Percentiles rank a stretch among this genome's conserved stretches.
These are phyloP conservation scores for Trebouxiophyceae sp. DNA, from an alignment of 163 green algal genomes.

Conservation along the genomic window DNA sequence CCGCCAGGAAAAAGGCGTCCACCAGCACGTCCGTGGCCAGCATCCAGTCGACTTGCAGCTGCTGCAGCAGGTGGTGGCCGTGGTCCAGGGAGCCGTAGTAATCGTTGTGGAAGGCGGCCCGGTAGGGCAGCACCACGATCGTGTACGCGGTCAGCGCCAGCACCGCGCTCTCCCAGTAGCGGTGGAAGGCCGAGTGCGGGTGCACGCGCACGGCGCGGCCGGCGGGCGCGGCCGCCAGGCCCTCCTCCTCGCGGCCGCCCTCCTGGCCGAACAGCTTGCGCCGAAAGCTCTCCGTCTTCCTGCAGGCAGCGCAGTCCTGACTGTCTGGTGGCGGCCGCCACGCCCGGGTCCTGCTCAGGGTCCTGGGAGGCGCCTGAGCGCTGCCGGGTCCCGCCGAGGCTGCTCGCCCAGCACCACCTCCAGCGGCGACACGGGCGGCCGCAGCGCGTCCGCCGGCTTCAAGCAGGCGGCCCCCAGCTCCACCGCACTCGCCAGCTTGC, in stretches of 20 bases:
- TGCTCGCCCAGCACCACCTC: not conserved
- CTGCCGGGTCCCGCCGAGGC: too few relatives aligned
- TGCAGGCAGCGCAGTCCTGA: constrained; percentile 1
- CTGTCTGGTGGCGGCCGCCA: not conserved
- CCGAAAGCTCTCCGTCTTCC: constrained; percentile 17
- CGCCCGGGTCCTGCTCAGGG: not conserved
- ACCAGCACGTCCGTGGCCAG: constrained; percentile 27
- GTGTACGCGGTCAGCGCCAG: constrained; percentile 16
- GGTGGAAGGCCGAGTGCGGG: constrained; percentile 11
- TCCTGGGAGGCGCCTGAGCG: too few relatives aligned
- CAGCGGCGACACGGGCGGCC: not conserved
- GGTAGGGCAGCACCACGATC: constrained; percentile 20
- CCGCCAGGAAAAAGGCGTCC: constrained; percentile 28
- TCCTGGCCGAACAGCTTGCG: constrained; percentile 21
- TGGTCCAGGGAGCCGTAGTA: constrained; percentile 13
- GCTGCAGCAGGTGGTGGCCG: constrained; percentile 16
- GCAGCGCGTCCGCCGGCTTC: not conserved
- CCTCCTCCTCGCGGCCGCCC: not conserved
- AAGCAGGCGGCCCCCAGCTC: not conserved
- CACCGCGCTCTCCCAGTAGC: constrained; percentile 5
- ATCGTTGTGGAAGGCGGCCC: constrained; percentile 18
- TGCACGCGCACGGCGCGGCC: constrained; percentile 17
- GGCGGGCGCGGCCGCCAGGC: not conserved
- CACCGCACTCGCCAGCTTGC: too few relatives aligned
- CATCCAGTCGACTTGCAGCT: constrained; percentile 22